Base-by-base conservation (phyloP, 2,329 filamentous ascomycete species). In the Diaporthe batatas region DNA sequence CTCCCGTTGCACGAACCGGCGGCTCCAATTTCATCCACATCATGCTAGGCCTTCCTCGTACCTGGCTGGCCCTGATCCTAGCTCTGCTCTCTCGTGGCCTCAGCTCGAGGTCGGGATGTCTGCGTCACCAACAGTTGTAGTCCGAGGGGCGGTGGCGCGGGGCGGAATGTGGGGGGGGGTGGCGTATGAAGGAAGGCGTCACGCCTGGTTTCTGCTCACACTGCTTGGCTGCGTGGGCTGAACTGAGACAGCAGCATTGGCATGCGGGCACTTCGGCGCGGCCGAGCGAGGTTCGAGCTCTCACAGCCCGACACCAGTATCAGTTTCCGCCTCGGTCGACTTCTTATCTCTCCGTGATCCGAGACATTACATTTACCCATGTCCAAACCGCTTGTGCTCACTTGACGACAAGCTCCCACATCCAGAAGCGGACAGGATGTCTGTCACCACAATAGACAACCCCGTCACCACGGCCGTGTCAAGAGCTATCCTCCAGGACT, bases 401-500 rank as follows among this genome's bases (percentile, higher is more conserved):
- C 6, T 25, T 18, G n/a, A n/a, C n/a, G 23, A 42, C 39, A 21
- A 16, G 11, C 16, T 1, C 10, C 36, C 6, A 16, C 36, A 62
- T 18, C 8, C 39, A n/a, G 18, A 49, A n/a, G 25, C 70, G 68
- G 44, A 21, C 23, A 76, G 44, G 0, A 78, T 78, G 77, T 78
- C 77, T 11, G 76, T 58, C 8, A 78, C 76, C 12, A 76, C 77
- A 42, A 74, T 73, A 42, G 76, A 77, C 57, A 77, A 77, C 39
- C 77, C 75, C n/a, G 59, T 76, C 34, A 75, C 75, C 11, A 77
- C 74, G 32, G 74, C 75, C 16, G 53, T 76, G n/a, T 54, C 71
- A 32, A 69, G 76, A 47, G 74, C 75, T 16, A 54, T 76, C 51
- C 76, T 80, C 14, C 73, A 75, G 29, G 79, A 81, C 74, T 81